Evolutionary conservation across 768 basidiomycete genomes (phyloP).

Genomic region (Collybia nuda): DNA sequence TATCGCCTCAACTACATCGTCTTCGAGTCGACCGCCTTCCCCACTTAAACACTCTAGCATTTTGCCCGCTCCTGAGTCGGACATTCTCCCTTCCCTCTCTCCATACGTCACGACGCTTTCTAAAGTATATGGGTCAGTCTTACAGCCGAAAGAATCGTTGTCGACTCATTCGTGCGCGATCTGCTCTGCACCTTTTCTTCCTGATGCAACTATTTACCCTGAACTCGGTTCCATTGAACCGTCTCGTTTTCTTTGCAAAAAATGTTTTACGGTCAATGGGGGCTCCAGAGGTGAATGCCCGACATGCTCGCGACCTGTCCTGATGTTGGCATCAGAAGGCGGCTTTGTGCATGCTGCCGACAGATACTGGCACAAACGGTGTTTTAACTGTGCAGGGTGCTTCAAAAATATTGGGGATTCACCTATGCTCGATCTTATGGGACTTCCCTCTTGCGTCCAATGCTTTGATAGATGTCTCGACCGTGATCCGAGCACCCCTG

Average conservation of each 20-base stretch:
- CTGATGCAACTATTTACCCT: constrained; percentile 86
- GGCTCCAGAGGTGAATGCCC: constrained; percentile 78
- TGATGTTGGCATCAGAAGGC: constrained; percentile 75
- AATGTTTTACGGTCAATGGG: constrained; percentile 70
- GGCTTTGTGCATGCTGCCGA: constrained; percentile 71
- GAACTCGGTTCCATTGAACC: constrained; percentile 48
- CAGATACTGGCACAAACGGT: constrained; percentile 78
- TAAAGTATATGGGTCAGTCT: constrained; percentile 83
- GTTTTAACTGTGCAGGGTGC: constrained; percentile 77
- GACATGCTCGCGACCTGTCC: constrained; percentile 66
- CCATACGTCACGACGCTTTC: constrained; percentile 59
- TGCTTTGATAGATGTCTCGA: constrained; percentile 80
- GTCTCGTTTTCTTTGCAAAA: constrained; percentile 69
- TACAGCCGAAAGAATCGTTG: constrained; percentile 78
- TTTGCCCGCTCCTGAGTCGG: constrained; percentile 52
- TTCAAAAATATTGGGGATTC: constrained; percentile 67
- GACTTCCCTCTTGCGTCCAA: constrained; percentile 73
- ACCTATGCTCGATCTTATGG: constrained; percentile 84
- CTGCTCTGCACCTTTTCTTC: constrained; percentile 66
- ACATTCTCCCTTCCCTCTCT: constrained; percentile 58
- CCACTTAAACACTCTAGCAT: constrained; percentile 55
- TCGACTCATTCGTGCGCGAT: constrained; percentile 65
- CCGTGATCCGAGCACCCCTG: constrained; percentile 47
- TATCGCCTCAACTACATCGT: constrained; percentile 50
- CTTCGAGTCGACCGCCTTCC: constrained; percentile 47